Evolutionary conservation across 208 protist species (phyloP).

Genomic region (Acanthamoeba castellanii): DNA sequence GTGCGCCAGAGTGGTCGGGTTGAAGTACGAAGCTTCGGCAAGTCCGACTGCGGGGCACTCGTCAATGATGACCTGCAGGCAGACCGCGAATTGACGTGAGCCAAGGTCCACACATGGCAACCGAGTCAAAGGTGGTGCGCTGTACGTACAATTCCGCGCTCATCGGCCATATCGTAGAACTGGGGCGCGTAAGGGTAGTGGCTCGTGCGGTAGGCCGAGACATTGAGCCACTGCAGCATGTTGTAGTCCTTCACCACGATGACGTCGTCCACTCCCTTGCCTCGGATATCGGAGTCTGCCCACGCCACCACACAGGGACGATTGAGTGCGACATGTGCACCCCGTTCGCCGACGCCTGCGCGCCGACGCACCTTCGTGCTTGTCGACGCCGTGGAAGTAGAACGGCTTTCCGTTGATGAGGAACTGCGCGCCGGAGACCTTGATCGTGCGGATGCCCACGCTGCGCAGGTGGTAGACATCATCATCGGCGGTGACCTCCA

Average conservation of each 20-base stretch:
- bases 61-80: constrained; percentile 4
- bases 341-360: not conserved
- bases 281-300: constrained; percentile 19
- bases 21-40: not conserved
- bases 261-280: constrained; percentile 13
- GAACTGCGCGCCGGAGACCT: constrained; percentile 28
- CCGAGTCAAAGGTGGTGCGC: no score
- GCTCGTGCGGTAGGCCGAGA: constrained; percentile 38
- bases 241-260: constrained; percentile 56
- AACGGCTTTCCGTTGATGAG: constrained; percentile 40
- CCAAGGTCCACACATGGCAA: not conserved
- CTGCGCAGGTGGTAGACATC: not conserved
- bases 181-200: not conserved
- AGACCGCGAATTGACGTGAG: no score
- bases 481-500: not conserved
- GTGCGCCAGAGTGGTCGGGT: not conserved
- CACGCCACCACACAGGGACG: not conserved
- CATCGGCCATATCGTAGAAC: constrained; percentile 44
- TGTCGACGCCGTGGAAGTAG: constrained; percentile 39
- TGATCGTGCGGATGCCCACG: constrained; percentile 32
- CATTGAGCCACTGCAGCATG: constrained; percentile 50
- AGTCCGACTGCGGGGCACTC: constrained; percentile 30
- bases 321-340: not conserved
- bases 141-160: constrained; percentile 9
- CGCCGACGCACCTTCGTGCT: constrained; percentile 15